Evolutionary conservation across 306 rosid species (phyloP).

Genomic region (Sesbania bispinosa): DNA sequence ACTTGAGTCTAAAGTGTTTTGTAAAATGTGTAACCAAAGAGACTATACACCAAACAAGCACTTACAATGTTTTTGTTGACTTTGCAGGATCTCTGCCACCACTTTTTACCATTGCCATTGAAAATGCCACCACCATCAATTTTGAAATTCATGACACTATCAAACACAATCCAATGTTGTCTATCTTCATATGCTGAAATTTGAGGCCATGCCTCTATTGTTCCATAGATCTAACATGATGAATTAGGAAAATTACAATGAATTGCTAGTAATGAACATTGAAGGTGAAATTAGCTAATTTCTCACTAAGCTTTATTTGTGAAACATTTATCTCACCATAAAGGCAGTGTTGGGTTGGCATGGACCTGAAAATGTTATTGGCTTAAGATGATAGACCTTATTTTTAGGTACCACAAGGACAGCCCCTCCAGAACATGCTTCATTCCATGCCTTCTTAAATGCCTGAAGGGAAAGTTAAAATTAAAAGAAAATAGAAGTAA

Average conservation of each 20-base stretch:
- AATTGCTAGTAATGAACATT: neutral
- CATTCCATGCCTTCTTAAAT: constrained; percentile 66
- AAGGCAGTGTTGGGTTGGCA: constrained; percentile 53
- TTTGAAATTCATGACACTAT: constrained; percentile 37
- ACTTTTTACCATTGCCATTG: constrained; percentile 72
- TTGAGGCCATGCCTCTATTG: constrained; percentile 58
- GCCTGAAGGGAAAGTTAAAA: constrained; percentile 39
- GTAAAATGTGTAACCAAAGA: no score
- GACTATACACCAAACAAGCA: no score
- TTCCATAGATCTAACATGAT: constrained; percentile 54
- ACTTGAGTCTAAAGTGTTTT: no score
- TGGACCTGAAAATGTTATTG: constrained; percentile 79
- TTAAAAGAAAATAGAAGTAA: neutral
- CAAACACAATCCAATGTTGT: constrained; percentile 57
- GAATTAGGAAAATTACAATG: neutral
- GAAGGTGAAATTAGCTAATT: neutral
- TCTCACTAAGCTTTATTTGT: neutral
- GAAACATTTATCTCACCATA: constrained; percentile 46
- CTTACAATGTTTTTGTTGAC: constrained; percentile 42
- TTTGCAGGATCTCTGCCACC: constrained; percentile 91
- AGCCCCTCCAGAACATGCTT: constrained; percentile 56
- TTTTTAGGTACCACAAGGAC: constrained; percentile 53
- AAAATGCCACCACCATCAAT: constrained; percentile 75
- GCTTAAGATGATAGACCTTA: constrained; percentile 51
- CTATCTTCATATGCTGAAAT: constrained; percentile 46